These are phyloP conservation scores for Apiospora arundinis DNA, from an alignment of 2,329 filamentous ascomycete species.

Conservation along the genomic window DNA sequence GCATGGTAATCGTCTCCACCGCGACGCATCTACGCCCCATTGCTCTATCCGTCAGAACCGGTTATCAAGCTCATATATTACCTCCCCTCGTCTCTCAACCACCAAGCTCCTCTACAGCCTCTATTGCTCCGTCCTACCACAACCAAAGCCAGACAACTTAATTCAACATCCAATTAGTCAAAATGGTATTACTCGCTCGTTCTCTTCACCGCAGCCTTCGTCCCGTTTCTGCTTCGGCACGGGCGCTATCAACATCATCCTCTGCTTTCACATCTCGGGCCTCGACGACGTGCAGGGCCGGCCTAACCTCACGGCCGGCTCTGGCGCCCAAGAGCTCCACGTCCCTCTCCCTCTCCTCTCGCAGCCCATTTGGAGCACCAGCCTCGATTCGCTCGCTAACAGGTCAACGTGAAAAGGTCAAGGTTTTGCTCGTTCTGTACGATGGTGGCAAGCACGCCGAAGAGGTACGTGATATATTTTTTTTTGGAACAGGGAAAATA, in stretches of 20 bases:
- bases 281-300: conserved; percentile 32
- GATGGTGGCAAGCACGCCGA: conserved; percentile 89
- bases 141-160: background rate
- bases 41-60: conserved; percentile 1
- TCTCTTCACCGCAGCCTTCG: conserved; percentile 53
- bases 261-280: conserved; percentile 34
- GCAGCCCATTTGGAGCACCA: conserved; percentile 36
- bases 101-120: background rate
- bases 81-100: background rate
- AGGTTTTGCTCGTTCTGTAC: conserved; percentile 93
- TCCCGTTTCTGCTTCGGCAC: conserved; percentile 29
- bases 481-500: background rate
- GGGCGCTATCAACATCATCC: conserved; percentile 36
- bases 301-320: conserved; percentile 35
- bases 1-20: conserved; percentile 19
- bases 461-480: conserved; percentile 66
- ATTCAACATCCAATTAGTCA: conserved; percentile 27
- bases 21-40: conserved; percentile 1
- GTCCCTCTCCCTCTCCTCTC: conserved; percentile 55
- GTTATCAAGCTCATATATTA: background rate
- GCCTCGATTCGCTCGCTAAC: conserved; percentile 67
- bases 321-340: conserved; percentile 31
- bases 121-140: background rate
- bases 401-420: conserved; percentile 72
- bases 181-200: conserved; percentile 65